Percentiles rank a stretch among this genome's conserved stretches.
phyloP scores from a whole-genome alignment of 305 asterid genomes.

The Fraxinus ornus region DNA sequence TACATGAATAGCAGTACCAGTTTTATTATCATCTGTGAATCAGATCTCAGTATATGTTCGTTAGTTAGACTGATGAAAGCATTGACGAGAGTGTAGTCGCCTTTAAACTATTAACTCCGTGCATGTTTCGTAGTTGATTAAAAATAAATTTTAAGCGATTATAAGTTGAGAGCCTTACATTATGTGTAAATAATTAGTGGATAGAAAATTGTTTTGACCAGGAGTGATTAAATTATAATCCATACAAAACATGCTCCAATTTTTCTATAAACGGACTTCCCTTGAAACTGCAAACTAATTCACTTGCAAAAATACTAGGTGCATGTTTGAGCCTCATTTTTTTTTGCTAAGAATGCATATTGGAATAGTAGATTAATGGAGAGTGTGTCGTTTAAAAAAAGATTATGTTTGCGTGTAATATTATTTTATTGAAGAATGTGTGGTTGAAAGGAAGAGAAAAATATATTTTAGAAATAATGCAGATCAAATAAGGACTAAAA shows the following conservation, averaged over 20 bases:
- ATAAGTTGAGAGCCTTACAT: neutral
- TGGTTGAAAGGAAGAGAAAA: too few species aligned
- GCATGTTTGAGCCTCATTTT: too few species aligned
- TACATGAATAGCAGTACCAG: neutral
- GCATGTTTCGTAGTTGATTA: neutral
- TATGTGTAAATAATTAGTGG: neutral
- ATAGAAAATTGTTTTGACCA: neutral
- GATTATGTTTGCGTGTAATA: too few species aligned
- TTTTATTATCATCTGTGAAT: neutral
- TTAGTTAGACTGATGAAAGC: neutral
- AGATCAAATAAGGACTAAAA: too few species aligned
- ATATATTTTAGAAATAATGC: too few species aligned
- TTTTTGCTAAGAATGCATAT: too few species aligned
- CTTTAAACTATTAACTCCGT: neutral
- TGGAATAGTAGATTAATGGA: too few species aligned
- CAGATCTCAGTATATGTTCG: neutral
- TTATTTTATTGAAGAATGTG: too few species aligned
- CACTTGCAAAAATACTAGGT: neutral
- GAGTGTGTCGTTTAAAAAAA: too few species aligned
- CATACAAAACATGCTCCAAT: neutral
- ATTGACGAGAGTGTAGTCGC: neutral
- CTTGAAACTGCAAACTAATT: too few species aligned
- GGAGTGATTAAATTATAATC: neutral
- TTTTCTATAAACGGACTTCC: too few species aligned
- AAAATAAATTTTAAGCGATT: neutral